These are phyloP conservation scores for Puccinia brachypodii DNA, from an alignment of 1,284 basidiomycete species.

Conservation along the genomic window DNA sequence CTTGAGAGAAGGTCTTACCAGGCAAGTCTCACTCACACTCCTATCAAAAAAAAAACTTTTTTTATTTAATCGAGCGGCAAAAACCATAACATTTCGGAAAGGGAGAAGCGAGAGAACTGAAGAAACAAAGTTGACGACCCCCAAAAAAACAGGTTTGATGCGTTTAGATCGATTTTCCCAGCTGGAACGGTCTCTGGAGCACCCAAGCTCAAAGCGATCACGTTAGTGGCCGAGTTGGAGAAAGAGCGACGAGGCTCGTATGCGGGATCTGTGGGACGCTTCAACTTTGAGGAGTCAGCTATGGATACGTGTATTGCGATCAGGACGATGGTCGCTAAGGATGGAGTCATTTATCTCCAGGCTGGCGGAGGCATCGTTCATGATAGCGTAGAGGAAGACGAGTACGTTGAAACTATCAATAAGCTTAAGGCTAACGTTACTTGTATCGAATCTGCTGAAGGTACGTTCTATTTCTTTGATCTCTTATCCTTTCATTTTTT, in stretches of 20 bases:
- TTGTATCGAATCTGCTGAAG: constrained; percentile 84
- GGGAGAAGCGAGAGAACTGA: not conserved
- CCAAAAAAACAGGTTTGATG: constrained; percentile 73
- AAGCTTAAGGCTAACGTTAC: constrained; percentile 84
- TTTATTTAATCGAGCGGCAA: no score
- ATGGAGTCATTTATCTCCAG: constrained; percentile 87
- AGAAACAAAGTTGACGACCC: not conserved
- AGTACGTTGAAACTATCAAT: constrained; percentile 93
- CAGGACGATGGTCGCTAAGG: constrained; percentile 95
- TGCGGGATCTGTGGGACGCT: constrained; percentile 93
- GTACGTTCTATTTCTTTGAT: constrained; percentile 62
- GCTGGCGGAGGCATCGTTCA: constrained; percentile 97
- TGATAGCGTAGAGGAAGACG: constrained; percentile 95
- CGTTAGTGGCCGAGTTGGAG: constrained; percentile 84
- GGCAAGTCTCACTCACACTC: constrained; percentile 61
- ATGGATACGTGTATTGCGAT: constrained; percentile 99
- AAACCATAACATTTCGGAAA: no score
- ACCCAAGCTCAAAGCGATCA: constrained; percentile 97
- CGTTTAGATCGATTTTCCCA: constrained; percentile 98
- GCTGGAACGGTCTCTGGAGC: constrained; percentile 99
- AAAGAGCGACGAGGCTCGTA: constrained; percentile 90
- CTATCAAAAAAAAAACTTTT: not conserved
- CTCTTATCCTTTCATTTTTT: not conserved
- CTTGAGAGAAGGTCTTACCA: constrained; percentile 76
- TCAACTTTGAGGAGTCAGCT: constrained; percentile 89